Evolutionary conservation across 805 yeast species (phyloP), one percentile per base, ranked within the genome.

Genomic region (Wickerhamomyces rabaulensis): DNA sequence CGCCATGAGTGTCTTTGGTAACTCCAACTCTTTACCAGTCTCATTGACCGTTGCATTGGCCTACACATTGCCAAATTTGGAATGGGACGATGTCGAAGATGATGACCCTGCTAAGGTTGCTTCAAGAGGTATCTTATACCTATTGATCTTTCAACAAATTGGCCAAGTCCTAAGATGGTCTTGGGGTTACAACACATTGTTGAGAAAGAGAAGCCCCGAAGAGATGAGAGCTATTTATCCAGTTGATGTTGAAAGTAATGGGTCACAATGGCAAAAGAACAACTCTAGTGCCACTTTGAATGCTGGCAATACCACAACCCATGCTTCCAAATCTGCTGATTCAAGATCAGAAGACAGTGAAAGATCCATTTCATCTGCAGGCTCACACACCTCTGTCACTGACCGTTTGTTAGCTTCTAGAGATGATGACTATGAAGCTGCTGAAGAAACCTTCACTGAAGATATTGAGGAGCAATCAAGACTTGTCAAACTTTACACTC

Each of bases 1-100:
- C 20, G 98, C 97, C 2, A 94, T 94, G 95, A 89, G 94, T 3
- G 96, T 91, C 6, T 92, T 92, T 67, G 98, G 97, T 44, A 94
- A 92, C 67, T 88, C 96, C 39, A 92, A 92, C 70, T 87, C 96
- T 10, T 75, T 92, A 46, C 98, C 99, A 0, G 98, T 92, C 2
- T 89, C 97, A 0, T 74, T 94, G 53, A 86, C 94, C 1, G 70
- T 94, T 47, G 84, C 95, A 1, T 70, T 86, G 52, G 82, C 91
- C 1, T 83, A 82, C 60, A 82, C 92, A 0, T 69, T 86, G 49
- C 95, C 94, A 3, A 79, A 81, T 52, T 70, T 86, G 49, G 75
- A 80, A 42, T 86, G 95, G 95, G 87, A 81, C 47, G 84, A 81
- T 50, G 70, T 85, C 37, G 78, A 74, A 9, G 76, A 79, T 58